Conservation (phyloP, 2,329 filamentous ascomycete species). For the Claviceps purpurea region DNA sequence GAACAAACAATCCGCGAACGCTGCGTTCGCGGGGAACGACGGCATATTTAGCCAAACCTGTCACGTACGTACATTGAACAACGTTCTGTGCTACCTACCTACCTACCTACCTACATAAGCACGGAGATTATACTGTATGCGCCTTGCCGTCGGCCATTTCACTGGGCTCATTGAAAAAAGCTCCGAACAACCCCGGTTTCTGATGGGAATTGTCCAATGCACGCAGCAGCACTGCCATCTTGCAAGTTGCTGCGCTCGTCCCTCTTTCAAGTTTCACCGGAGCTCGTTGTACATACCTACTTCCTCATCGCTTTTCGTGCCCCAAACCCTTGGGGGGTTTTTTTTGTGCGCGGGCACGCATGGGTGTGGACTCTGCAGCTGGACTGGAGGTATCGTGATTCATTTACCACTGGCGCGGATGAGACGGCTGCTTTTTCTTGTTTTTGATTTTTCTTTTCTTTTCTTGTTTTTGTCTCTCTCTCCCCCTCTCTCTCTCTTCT, state of each 20-base stretch:
- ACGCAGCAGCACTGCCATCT: neutral
- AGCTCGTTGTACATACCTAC: too few relatives aligned
- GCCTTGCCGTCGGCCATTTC: neutral
- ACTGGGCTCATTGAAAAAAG: neutral
- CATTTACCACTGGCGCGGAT: neutral
- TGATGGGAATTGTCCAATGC: neutral
- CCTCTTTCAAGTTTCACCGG: too few relatives aligned
- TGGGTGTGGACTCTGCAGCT: neutral
- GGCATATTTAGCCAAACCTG: neutral
- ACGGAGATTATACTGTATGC: neutral
- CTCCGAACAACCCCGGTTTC: neutral
- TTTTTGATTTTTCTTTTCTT: neutral
- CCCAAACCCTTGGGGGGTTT: too few relatives aligned
- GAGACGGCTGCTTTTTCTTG: neutral
- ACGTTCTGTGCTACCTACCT: too few relatives aligned
- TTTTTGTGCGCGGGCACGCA: neutral
- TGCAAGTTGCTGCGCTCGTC: neutral
- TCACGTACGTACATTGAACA: neutral
- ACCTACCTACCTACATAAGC: neutral
- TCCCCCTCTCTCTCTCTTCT: neutral
- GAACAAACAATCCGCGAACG: neutral
- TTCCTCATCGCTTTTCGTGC: neutral
- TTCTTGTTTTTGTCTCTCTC: neutral
- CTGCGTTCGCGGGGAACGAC: neutral
- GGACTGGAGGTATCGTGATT: neutral